Evolutionary conservation across 2,329 filamentous ascomycete genomes (phyloP), one percentile per base, ranked within the genome.

Genomic region (Colletotrichum kahawae): DNA sequence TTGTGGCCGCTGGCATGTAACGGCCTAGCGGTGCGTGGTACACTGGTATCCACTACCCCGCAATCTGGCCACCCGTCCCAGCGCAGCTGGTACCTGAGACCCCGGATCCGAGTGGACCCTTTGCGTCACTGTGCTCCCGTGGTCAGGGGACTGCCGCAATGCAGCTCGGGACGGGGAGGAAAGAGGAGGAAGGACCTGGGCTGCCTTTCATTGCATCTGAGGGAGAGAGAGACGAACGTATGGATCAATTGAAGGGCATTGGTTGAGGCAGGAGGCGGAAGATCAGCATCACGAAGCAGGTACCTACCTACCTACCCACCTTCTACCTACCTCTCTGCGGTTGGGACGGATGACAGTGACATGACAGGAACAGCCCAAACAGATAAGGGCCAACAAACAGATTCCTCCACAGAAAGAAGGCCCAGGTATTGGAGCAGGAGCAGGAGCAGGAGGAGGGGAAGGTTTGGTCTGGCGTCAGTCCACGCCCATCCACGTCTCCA

Each of bases 41-140:
- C 51, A 54, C 51, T 54, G 36, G 74, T 77, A 77, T 60, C 76
- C 76, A 77, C 76, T 75, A 77, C 76, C 76, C 76, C 76, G 74
- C 76, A 77, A 71, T 76, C 67, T 76, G 67, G 67, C 76, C 74
- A 75, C 64, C 43, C 57, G 67, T 43, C 51, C 63, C 68, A 67
- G 71, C 48, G 18, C 57, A 57, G 63, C 75, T 73, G 48, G 77
- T 78, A 77, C 75, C 77, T 71, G 70, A 72, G 67, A 78, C 77
- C 77, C 77, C 76, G 70, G 76, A 77, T 77, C 67, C 54, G 69
- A 69, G 73, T 75, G 75, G 75, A 60, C 36, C 54, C 60, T 67
- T 65, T 77, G 76, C 76, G 76, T 77, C 76, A 77, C 74, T 54
- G 67, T 68, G 67, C 67, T 75, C 74, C 33, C 70, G 65, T 74